phyloP scores from a whole-genome alignment of 2,329 filamentous ascomycete genomes.

The Periconia sp. region DNA sequence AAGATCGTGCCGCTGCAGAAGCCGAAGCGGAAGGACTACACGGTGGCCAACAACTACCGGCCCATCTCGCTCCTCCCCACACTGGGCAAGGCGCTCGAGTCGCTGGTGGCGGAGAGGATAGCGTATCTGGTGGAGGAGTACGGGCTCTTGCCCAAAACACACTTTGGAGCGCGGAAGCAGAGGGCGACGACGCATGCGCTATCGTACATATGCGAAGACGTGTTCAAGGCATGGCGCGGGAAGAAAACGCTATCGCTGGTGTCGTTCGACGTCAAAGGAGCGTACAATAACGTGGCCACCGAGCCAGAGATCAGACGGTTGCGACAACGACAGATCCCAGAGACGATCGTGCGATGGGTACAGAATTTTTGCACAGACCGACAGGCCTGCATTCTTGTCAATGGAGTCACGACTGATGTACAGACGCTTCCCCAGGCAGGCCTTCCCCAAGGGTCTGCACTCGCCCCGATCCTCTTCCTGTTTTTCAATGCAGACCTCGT shows the following conservation, averaged over 20 bases:
- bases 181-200: too few species aligned
- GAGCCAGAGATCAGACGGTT: constrained; percentile 39
- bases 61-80: constrained; percentile 32
- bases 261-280: constrained; percentile 47
- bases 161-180: constrained; percentile 11
- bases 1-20: constrained; percentile 27
- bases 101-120: constrained; percentile 27
- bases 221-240: constrained; percentile 15
- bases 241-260: constrained; percentile 35
- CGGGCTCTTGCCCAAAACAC: constrained; percentile 36
- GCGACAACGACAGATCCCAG: constrained; percentile 28
- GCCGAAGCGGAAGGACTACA: constrained; percentile 22
- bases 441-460: constrained; percentile 12
- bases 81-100: constrained; percentile 20
- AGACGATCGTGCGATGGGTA: constrained; percentile 22
- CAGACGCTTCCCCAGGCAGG: constrained; percentile 4
- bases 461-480: constrained; percentile 16
- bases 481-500: constrained; percentile 24
- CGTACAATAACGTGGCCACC: constrained; percentile 45
- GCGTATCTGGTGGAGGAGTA: constrained; percentile 25
- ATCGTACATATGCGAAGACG: constrained; percentile 1
- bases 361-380: constrained; percentile 25
- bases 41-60: constrained; percentile 20
- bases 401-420: constrained; percentile 2
- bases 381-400: constrained; percentile 16